Conservation (phyloP, 768 basidiomycete genomes). For the Mrakia hoshinonis region DNA sequence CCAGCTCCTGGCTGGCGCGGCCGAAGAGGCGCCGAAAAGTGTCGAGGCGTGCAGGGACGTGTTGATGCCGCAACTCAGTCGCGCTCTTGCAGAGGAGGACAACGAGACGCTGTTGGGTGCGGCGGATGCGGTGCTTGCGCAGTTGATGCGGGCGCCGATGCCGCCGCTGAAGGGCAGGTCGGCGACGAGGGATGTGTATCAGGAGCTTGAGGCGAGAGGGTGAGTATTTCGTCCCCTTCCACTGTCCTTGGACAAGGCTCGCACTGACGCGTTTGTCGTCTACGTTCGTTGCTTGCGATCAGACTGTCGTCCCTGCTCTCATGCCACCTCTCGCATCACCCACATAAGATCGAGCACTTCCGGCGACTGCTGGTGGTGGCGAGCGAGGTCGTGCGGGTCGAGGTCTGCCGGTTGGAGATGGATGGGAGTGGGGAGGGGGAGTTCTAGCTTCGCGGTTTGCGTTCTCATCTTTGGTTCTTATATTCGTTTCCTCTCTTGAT, state of each 20-base stretch:
- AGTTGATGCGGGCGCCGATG: background rate
- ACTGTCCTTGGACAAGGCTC: no score
- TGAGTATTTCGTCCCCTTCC: background rate
- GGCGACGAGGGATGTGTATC: background rate
- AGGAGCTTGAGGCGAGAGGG: conserved; percentile 1
- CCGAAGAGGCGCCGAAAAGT: background rate
- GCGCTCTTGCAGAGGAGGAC: no score
- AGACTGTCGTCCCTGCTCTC: background rate
- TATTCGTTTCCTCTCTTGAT: no score
- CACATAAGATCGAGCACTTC: background rate
- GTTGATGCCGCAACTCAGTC: no score
- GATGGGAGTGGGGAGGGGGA: background rate
- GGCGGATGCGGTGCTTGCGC: background rate
- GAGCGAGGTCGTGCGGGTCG: background rate
- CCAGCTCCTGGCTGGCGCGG: background rate
- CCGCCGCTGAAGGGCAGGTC: background rate
- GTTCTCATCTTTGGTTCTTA: background rate
- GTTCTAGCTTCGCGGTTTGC: background rate
- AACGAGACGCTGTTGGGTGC: no score
- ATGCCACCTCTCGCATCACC: background rate
- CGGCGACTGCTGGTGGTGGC: background rate
- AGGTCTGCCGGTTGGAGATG: background rate
- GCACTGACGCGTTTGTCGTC: no score
- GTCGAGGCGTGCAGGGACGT: no score
- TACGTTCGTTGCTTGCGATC: background rate